Evolutionary conservation across 352 stramenopile species (phyloP).

Genomic region (Achlya hypogyna): DNA sequence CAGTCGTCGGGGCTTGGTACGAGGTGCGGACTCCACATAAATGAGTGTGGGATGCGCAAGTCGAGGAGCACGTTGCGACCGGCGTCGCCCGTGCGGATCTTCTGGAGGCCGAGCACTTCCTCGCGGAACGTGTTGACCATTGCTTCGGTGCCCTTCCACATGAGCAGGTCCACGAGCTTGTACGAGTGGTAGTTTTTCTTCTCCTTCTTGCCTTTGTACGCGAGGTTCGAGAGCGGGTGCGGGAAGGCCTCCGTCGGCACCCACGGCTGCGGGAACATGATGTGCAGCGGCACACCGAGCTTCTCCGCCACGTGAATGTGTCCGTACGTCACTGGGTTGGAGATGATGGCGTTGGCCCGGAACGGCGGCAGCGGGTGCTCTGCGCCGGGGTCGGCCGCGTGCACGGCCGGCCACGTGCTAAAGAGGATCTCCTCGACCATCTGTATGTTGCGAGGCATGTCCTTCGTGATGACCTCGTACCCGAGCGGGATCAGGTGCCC

Average conservation of each 20-base stretch:
- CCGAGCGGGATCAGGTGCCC: constrained; percentile 66
- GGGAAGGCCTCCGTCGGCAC: constrained; percentile 82
- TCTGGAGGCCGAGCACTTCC: constrained; percentile 42
- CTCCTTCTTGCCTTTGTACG: constrained; percentile 54
- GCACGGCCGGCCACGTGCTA: constrained; percentile 83
- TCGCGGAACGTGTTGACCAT: constrained; percentile 80
- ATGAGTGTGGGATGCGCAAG: constrained; percentile 70
- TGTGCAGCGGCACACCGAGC: constrained; percentile 87
- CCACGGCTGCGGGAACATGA: constrained; percentile 92
- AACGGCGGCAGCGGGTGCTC: constrained; percentile 44
- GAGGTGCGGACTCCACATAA: constrained; percentile 84
- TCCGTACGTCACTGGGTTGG: constrained; percentile 89
- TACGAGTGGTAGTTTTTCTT: constrained; percentile 80
- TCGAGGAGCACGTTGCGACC: constrained; percentile 50
- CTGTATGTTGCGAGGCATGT: constrained; percentile 74
- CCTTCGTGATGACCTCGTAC: constrained; percentile 38
- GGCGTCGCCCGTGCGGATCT: constrained; percentile 52
- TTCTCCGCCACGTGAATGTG: constrained; percentile 90
- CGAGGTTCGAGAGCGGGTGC: constrained; percentile 80
- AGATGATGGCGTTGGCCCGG: constrained; percentile 87
- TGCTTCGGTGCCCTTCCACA: constrained; percentile 55
- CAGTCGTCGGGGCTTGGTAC: constrained; percentile 87
- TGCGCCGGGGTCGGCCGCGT: constrained; percentile 65
- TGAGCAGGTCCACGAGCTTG: constrained; percentile 75
- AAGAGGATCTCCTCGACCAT: constrained; percentile 88